Evolutionary conservation across 768 basidiomycete genomes (phyloP).

Genomic region (Suillus subaureus): DNA sequence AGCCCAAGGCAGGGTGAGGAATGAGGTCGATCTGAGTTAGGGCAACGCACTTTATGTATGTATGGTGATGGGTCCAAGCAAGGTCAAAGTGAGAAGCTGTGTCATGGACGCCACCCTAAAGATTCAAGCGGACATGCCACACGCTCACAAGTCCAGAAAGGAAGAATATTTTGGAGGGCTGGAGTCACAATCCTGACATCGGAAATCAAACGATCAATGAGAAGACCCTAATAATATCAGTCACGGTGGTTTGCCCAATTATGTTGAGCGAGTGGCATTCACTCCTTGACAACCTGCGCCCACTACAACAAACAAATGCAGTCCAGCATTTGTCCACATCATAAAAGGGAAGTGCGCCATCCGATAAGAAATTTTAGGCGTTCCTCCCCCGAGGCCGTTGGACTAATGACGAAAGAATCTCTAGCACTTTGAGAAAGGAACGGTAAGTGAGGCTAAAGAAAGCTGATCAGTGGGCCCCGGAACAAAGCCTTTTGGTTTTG

Average conservation of each 20-base stretch:
- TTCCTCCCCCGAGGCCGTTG: background rate
- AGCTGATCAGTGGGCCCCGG: background rate
- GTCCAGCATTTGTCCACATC: background rate
- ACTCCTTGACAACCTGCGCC: slow-evolving; percentile 10
- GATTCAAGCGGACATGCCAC: background rate
- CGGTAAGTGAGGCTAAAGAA: background rate
- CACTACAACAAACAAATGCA: slow-evolving; percentile 3
- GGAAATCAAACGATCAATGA: background rate
- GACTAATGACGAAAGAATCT: background rate
- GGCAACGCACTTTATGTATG: slow-evolving; percentile 11
- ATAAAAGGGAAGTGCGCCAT: slow-evolving; percentile 2
- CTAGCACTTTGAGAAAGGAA: background rate
- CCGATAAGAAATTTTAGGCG: slow-evolving; percentile 5
- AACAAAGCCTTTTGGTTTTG: background rate
- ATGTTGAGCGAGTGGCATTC: background rate
- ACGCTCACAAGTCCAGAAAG: slow-evolving; percentile 4
- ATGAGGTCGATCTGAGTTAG: background rate
- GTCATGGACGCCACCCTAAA: slow-evolving; percentile 9
- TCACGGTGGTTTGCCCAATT: slow-evolving; percentile 6
- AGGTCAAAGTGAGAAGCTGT: slow-evolving; percentile 15
- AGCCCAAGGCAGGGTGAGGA: background rate
- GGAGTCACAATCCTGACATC: background rate
- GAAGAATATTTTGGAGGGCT: background rate
- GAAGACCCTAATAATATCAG: background rate
- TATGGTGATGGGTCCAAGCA: slow-evolving; percentile 10